These are phyloP conservation scores for Xylariaceae sp. DNA, from an alignment of 2,329 filamentous ascomycete genomes.

Conservation along the genomic window DNA sequence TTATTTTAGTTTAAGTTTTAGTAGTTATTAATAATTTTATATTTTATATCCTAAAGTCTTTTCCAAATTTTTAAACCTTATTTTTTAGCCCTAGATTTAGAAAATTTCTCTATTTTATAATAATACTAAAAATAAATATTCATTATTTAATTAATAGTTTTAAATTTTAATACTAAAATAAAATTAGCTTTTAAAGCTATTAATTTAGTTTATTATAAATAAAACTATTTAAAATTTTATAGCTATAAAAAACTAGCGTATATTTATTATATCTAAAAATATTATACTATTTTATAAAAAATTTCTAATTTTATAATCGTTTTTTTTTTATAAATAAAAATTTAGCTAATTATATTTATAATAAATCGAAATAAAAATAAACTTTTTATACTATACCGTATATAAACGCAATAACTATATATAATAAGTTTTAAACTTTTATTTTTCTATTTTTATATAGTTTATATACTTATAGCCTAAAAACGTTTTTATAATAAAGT, in stretches of 20 bases:
- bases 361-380: neutral
- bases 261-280: conserved; percentile 1
- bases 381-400: neutral
- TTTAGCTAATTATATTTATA: neutral
- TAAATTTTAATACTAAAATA: too few species aligned
- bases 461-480: neutral
- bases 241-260: neutral
- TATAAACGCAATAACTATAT: neutral
- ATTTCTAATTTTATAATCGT: neutral
- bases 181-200: too few species aligned
- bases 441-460: neutral
- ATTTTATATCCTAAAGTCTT: too few species aligned
- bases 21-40: neutral
- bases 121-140: too few species aligned
- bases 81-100: too few species aligned
- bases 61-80: too few species aligned
- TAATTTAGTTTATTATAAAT: neutral
- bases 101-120: too few species aligned
- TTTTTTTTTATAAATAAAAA: neutral
- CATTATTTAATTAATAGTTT: too few species aligned
- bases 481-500: neutral
- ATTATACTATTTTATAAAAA: too few species aligned
- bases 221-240: conserved; percentile 2
- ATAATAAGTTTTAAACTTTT: neutral
- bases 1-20: neutral